Conservation (phyloP, 2,329 filamentous ascomycete genomes). For the Ceratocystis eucalypticola region DNA sequence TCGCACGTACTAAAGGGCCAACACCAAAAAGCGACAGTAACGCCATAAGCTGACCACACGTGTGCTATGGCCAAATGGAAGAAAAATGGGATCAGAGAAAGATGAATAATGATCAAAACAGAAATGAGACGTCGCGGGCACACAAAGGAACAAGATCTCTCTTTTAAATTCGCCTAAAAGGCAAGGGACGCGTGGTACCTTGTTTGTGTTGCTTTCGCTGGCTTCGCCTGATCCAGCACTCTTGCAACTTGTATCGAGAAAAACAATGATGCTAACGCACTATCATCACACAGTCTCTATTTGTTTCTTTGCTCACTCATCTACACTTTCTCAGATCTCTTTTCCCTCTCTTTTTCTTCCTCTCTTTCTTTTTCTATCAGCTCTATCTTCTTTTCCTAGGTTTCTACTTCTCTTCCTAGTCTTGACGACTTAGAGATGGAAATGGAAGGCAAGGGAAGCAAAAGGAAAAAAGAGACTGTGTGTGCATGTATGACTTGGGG, state of each 20-base stretch:
- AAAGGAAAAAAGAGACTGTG: background rate
- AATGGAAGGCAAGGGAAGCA: background rate
- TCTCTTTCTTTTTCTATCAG: constrained; percentile 4
- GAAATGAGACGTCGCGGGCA: constrained; percentile 20
- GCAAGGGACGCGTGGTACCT: background rate
- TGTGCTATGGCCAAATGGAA: constrained; percentile 11
- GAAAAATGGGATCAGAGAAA: constrained; percentile 20
- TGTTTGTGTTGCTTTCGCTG: background rate
- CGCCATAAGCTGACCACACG: background rate
- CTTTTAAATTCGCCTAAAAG: background rate
- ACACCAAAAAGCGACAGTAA: background rate
- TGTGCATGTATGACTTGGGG: background rate
- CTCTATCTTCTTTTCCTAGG: background rate
- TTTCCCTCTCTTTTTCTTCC: background rate
- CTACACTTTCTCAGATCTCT: background rate
- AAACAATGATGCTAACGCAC: background rate
- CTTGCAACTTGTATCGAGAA: background rate
- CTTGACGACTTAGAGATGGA: background rate
- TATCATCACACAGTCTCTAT: background rate
- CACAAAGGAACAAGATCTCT: constrained; percentile 7
- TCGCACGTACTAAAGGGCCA: constrained; percentile 62
- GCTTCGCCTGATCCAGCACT: background rate
- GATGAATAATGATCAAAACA: constrained; percentile 17
- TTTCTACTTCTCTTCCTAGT: background rate
- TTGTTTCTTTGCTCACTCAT: constrained; percentile 7